Base-by-base conservation (phyloP, 306 rosid species). In the Pyrus bretschneideri region DNA sequence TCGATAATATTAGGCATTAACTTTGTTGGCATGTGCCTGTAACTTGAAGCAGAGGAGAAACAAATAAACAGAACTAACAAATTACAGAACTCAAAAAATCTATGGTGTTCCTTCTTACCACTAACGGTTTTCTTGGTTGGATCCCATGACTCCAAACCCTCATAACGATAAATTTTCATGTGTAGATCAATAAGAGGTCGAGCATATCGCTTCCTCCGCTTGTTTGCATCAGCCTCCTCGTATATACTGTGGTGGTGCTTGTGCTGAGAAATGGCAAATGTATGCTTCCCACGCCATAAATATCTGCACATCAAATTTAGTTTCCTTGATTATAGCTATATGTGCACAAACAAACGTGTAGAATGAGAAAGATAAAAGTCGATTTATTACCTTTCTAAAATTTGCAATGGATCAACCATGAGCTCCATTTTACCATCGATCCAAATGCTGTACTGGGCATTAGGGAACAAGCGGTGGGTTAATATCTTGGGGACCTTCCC, bases 371-470 rank as follows among this genome's bases (percentile, higher is more conserved):
- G 29, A 27, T 40, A 25, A 19, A 68, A 68, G 64, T 67, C 12
- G 64, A 73, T 61, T 57, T 54, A 61, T 70, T 71, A 95, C 98
- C 97, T 92, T 84, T 95, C 99, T 67, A 95, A 93, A 40, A 92
- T 91, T 74, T 82, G 96, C 87, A 95, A 74, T 22, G 99, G 97
- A 85, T 95, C 99, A 62, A 92, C 97, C 45, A 95, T 75, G 72
- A 92, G 88, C 91, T 92, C 99, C 99, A 95, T 95, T 87, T 95
- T 95, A 79, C 97, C 98, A 87, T 95, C 98, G 29, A 95, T 91
- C 99, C 99, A 95, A 70, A 95, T 92, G 83, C 97, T 92, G 80
- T 95, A 92, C 74, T 86, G 99, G 66, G 97, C 92, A 70, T 89
- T 87, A 79, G 98, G 96, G 86, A 87, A 94, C 70, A 94, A 74